Evolutionary conservation across 768 basidiomycete species (phyloP).

Genomic region (Russula foetens): DNA sequence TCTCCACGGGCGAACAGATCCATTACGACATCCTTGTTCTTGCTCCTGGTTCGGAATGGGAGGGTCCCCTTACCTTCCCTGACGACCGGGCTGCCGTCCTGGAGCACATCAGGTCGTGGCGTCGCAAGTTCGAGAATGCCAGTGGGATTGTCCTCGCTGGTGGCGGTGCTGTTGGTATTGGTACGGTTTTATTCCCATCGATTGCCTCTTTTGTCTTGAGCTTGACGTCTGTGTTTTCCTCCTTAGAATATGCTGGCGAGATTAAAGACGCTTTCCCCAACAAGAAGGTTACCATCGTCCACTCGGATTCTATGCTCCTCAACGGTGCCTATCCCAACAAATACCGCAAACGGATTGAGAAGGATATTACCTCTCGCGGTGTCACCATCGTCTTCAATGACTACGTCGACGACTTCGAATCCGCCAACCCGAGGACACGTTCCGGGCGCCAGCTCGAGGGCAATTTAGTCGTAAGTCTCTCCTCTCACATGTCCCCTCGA

Average conservation of each 20-base stretch:
- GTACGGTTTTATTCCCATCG: constrained; percentile 23
- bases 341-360: constrained; percentile 42
- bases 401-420: constrained; percentile 33
- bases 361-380: constrained; percentile 35
- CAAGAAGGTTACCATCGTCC: constrained; percentile 55
- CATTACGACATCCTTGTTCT: constrained; percentile 17
- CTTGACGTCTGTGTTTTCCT: background rate
- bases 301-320: constrained; percentile 43
- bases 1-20: constrained; percentile 11
- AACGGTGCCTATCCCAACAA: constrained; percentile 47
- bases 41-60: constrained; percentile 15
- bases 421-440: constrained; percentile 38
- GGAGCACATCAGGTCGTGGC: constrained; percentile 25
- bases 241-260: constrained; percentile 39
- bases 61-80: constrained; percentile 34
- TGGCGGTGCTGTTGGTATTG: constrained; percentile 36
- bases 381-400: constrained; percentile 48
- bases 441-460: constrained; percentile 42
- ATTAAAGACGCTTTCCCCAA: constrained; percentile 34
- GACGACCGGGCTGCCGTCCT: constrained; percentile 21
- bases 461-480: constrained; percentile 47
- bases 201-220: background rate
- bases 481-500: background rate
- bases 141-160: constrained; percentile 30
- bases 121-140: constrained; percentile 26